Percentiles rank a stretch among this genome's conserved stretches.
phyloP scores from a whole-genome alignment of 495 filamentous ascomycete species.

The Neurospora sp. region DNA sequence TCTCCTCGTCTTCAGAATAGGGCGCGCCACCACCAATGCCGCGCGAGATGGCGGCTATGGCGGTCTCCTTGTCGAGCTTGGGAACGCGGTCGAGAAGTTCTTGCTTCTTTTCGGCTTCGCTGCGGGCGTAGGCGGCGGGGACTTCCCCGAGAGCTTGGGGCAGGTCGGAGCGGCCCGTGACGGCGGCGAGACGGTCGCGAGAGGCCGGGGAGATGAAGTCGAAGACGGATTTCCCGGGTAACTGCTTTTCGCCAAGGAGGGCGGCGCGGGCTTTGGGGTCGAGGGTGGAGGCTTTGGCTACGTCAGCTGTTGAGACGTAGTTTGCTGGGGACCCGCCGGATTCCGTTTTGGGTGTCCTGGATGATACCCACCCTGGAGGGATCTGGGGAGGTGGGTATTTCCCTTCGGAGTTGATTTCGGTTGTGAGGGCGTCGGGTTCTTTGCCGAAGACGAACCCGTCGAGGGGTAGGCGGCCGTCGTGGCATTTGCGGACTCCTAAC shows the following conservation, averaged over 20 bases:
- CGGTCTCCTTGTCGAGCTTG: constrained; percentile 59
- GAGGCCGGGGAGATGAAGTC: constrained; percentile 80
- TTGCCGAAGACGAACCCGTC: constrained; percentile 73
- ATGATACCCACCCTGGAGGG: constrained; percentile 67
- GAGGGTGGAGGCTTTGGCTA: constrained; percentile 63
- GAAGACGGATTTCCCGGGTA: constrained; percentile 92
- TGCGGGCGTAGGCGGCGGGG: constrained; percentile 50
- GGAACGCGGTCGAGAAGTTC: constrained; percentile 57
- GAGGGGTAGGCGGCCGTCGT: constrained; percentile 78
- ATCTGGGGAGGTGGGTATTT: constrained; percentile 68
- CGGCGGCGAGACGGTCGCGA: constrained; percentile 63
- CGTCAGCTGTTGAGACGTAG: constrained; percentile 63
- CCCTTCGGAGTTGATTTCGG: constrained; percentile 42
- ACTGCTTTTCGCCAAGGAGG: constrained; percentile 67
- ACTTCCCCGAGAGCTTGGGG: constrained; percentile 70
- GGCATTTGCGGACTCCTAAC: constrained; percentile 62
- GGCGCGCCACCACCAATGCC: constrained; percentile 71
- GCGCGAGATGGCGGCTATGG: constrained; percentile 63
- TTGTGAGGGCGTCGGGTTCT: constrained; percentile 40
- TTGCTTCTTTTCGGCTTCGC: constrained; percentile 46
- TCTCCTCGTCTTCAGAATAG: constrained; percentile 71
- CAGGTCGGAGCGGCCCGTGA: constrained; percentile 65
- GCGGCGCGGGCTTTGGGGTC: constrained; percentile 72
- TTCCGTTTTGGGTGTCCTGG: constrained; percentile 38
- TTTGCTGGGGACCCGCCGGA: constrained; percentile 15